A percentile compares a stretch with the other conserved stretches of the same genome.
These are phyloP conservation scores for Letharia lupina DNA, from an alignment of 495 filamentous ascomycete species.

Conservation along the genomic window DNA sequence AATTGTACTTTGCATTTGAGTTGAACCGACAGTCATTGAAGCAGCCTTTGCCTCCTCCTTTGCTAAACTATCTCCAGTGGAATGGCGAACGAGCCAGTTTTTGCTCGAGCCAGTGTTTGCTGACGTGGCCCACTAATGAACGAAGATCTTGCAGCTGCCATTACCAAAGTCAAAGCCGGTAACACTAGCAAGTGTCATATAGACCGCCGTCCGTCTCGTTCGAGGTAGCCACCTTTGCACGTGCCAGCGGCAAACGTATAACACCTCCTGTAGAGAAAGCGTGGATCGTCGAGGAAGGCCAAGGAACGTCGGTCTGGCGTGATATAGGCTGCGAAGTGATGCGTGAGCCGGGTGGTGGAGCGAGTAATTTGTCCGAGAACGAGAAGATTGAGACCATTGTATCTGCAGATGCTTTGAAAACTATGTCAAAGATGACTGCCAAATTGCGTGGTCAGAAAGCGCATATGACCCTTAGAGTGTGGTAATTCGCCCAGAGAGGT, in stretches of 20 bases:
- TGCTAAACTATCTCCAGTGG: too few species aligned
- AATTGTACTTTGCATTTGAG: too few species aligned
- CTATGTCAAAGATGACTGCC: not conserved
- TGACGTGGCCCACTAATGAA: too few species aligned
- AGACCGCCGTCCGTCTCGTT: too few species aligned
- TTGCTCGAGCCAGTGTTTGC: too few species aligned
- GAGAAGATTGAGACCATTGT: not conserved
- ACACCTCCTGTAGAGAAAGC: not conserved
- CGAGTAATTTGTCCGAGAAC: not conserved
- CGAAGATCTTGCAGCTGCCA: too few species aligned
- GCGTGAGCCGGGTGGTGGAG: slow-evolving; percentile 18
- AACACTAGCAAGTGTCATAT: too few species aligned
- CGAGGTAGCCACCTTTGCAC: too few species aligned
- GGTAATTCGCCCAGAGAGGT: not conserved
- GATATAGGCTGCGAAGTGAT: slow-evolving; percentile 40
- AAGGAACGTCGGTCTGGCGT: slow-evolving; percentile 28
- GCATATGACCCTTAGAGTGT: not conserved
- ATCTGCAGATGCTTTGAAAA: not conserved
- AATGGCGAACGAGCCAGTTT: too few species aligned
- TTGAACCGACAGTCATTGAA: too few species aligned
- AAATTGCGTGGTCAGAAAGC: not conserved
- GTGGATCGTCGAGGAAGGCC: slow-evolving; percentile 16
- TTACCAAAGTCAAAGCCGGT: too few species aligned
- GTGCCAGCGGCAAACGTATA: not conserved
- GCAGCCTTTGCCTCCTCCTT: too few species aligned